Conservation (phyloP, 768 basidiomycete species). For the Boletus pseudo-olivaceus region DNA sequence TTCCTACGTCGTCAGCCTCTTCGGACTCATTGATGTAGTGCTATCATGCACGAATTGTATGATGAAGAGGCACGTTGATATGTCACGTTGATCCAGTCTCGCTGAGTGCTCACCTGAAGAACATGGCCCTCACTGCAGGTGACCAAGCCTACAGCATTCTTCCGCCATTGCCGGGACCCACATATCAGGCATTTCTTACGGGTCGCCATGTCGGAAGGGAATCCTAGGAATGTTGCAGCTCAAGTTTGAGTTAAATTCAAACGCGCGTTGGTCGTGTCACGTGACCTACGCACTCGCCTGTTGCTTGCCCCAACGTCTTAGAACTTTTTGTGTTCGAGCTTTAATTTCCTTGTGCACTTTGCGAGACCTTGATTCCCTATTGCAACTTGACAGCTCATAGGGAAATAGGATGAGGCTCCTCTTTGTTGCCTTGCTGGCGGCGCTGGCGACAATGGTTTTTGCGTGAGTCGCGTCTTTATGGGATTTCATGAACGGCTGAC, state of each 20-base stretch:
- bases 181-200: slow-evolving; percentile 72
- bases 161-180: slow-evolving; percentile 84
- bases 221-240: background rate
- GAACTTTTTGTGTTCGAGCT: background rate
- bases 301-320: background rate
- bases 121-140: slow-evolving; percentile 92
- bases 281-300: slow-evolving; percentile 5
- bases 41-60: slow-evolving; percentile 35
- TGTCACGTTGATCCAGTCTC: background rate
- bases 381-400: background rate
- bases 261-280: background rate
- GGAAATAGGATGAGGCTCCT: slow-evolving; percentile 48
- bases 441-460: slow-evolving; percentile 48
- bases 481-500: background rate
- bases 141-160: slow-evolving; percentile 77
- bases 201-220: slow-evolving; percentile 43
- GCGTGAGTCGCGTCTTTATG: slow-evolving; percentile 48
- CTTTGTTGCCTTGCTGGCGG: slow-evolving; percentile 46
- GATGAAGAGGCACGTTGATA: background rate
- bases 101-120: slow-evolving; percentile 58
- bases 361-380: background rate
- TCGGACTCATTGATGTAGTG: slow-evolving; percentile 79
- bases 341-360: background rate
- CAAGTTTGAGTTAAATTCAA: background rate
- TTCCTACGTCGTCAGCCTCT: slow-evolving; percentile 62